phyloP scores from a whole-genome alignment of 2,329 filamentous ascomycete species.

The Ophiostoma tasmaniense region DNA sequence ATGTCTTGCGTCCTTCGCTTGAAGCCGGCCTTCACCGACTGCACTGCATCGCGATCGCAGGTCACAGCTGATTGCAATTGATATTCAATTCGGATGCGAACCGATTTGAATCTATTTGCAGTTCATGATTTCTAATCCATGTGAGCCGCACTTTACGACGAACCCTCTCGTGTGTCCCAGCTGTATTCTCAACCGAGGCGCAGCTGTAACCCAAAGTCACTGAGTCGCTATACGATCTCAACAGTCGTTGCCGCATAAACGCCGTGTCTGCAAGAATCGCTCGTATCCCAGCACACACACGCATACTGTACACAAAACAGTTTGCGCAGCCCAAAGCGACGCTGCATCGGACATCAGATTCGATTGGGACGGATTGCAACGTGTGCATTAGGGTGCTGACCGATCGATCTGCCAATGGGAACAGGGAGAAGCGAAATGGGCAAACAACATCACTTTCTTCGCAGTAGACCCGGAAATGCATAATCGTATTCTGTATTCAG shows the following conservation, averaged over 20 bases:
- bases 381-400: constrained; percentile 3
- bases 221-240: neutral
- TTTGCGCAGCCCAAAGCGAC: neutral
- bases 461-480: neutral
- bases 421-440: neutral
- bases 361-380: neutral
- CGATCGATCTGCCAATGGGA: neutral
- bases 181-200: neutral
- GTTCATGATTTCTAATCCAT: neutral
- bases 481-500: neutral
- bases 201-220: neutral
- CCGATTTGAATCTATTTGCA: neutral
- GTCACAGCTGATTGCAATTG: neutral
- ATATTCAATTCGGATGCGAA: neutral
- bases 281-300: neutral
- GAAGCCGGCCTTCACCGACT: neutral
- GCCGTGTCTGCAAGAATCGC: neutral
- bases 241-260: neutral
- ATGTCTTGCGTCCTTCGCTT: neutral
- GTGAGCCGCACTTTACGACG: neutral
- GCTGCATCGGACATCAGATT: neutral
- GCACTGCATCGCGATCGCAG: neutral
- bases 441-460: too few species aligned
- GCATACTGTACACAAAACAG: too few species aligned
- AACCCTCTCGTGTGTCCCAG: neutral